Conservation (phyloP, 2,329 filamentous ascomycete species). For the Fusarium sublunatum region DNA sequence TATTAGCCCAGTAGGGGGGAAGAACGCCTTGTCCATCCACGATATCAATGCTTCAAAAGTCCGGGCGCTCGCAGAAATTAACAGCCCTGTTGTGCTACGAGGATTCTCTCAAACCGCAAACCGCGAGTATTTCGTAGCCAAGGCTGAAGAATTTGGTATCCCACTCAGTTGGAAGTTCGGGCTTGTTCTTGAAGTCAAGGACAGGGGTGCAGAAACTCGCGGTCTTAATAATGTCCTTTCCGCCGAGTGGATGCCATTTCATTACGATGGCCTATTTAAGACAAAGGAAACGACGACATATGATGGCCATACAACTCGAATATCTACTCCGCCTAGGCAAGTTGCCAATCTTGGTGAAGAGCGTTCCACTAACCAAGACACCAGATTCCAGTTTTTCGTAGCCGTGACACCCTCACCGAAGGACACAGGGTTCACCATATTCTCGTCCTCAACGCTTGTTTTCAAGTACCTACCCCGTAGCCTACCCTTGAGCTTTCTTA, state of each 20-base stretch:
- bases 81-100: too few species aligned
- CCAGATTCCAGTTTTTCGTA: constrained; percentile 64
- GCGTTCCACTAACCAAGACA: not conserved
- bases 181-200: constrained; percentile 61
- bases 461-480: constrained; percentile 58
- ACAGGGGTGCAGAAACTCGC: constrained; percentile 57
- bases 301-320: constrained; percentile 53
- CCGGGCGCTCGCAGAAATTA: too few species aligned
- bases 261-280: constrained; percentile 68
- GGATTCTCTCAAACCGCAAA: too few species aligned
- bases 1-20: too few species aligned
- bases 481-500: constrained; percentile 52
- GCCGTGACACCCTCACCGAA: constrained; percentile 59
- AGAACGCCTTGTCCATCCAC: too few species aligned
- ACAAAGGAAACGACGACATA: constrained; percentile 55
- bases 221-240: constrained; percentile 65
- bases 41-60: too few species aligned
- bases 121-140: constrained; percentile 58
- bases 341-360: constrained; percentile 32
- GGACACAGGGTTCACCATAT: constrained; percentile 64
- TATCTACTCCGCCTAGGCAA: constrained; percentile 57
- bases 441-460: constrained; percentile 62
- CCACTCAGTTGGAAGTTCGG: constrained; percentile 65
- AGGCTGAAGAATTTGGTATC: constrained; percentile 59
- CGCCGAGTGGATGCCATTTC: constrained; percentile 66